Base-by-base conservation (phyloP, 441 rosid species). In the Erysimum cheiri region DNA sequence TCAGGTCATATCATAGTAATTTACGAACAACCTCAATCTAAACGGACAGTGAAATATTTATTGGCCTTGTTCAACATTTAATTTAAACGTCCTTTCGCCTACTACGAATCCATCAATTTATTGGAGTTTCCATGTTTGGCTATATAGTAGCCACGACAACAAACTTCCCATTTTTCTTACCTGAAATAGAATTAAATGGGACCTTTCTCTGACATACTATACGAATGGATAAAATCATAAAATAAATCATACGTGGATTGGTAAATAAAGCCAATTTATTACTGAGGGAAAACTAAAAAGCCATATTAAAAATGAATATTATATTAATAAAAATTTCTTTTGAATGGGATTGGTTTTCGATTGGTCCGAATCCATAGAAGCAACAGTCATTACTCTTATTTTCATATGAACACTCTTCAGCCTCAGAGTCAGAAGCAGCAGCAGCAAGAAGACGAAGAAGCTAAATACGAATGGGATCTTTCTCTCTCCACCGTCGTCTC, bases 391-490 rank as follows among this genome's bases (percentile, higher is more conserved):
- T 70, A 60, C 70, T 52, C 75, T 19, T 76, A 56, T 52, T 33
- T 64, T 49, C 53, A 64, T 76, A 76, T 76, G 68, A 72, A 60
- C 71, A 70, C 50, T 56, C 55, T 75, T 72, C 61, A 41, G n/a
- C 31, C 70, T 35, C 71, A 64, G 8, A 53, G 24, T 35, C 69
- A 64, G 8, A 53, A 61, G 56, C 68, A 36, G 40, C 12, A 60
- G 26, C 48, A 60, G 12, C 63, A 65, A 40, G 67, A 75, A 41
- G 69, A 71, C 29, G 60, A 40, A 33, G 82, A 64, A 43, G 50
- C 55, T n/a, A 67, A 77, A 50, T 63, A 85, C 64, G 96, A 87
- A 69, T 93, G 98, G 98, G 89, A 88, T 74, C 70, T 93, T 77
- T 73, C 71, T 48, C 91, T 91, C 60, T 69, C 83, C 63, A 67